Percentiles rank a stretch among this genome's conserved stretches.
phyloP scores from a whole-genome alignment of 1,139 yeast species.

The Blastobotrys apis region DNA sequence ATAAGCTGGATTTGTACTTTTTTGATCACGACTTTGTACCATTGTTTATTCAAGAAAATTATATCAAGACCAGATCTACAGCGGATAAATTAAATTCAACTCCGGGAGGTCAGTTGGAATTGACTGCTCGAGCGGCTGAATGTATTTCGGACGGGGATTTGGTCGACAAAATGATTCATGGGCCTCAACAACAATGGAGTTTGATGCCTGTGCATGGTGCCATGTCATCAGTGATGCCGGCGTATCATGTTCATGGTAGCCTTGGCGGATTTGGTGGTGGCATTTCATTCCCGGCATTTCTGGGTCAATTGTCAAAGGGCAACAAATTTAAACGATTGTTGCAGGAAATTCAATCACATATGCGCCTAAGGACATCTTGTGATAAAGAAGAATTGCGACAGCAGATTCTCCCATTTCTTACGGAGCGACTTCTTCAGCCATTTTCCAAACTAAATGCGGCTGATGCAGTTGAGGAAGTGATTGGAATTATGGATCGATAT shows the following conservation, averaged over 20 bases:
- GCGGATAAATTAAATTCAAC: slow-evolving; percentile 26
- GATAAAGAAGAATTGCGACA: slow-evolving; percentile 71
- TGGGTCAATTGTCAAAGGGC: slow-evolving; percentile 86
- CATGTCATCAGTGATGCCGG: slow-evolving; percentile 80
- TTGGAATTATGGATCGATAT: slow-evolving; percentile 73
- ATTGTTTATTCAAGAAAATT: slow-evolving; percentile 93
- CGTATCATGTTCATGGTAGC: slow-evolving; percentile 70
- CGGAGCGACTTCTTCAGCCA: slow-evolving; percentile 53
- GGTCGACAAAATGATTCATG: slow-evolving; percentile 75
- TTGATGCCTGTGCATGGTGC: slow-evolving; percentile 89
- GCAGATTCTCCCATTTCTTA: slow-evolving; percentile 68
- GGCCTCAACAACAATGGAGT: slow-evolving; percentile 95
- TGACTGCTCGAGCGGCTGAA: slow-evolving; percentile 77
- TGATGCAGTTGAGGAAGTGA: slow-evolving; percentile 62
- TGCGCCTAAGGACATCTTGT: slow-evolving; percentile 73
- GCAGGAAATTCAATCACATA: slow-evolving; percentile 86
- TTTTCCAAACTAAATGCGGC: slow-evolving; percentile 42
- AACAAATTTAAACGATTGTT: slow-evolving; percentile 73
- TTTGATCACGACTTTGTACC: slow-evolving; percentile 95
- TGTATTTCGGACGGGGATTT: slow-evolving; percentile 78
- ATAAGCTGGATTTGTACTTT: slow-evolving; percentile 83
- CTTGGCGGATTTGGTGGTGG: slow-evolving; percentile 42
- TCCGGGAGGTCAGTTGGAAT: slow-evolving; percentile 46
- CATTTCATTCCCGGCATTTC: slow-evolving; percentile 76
- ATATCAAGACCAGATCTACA: slow-evolving; percentile 59